Base-by-base conservation (phyloP, 345 rosid genomes). In the Citrus cavaleriei region DNA sequence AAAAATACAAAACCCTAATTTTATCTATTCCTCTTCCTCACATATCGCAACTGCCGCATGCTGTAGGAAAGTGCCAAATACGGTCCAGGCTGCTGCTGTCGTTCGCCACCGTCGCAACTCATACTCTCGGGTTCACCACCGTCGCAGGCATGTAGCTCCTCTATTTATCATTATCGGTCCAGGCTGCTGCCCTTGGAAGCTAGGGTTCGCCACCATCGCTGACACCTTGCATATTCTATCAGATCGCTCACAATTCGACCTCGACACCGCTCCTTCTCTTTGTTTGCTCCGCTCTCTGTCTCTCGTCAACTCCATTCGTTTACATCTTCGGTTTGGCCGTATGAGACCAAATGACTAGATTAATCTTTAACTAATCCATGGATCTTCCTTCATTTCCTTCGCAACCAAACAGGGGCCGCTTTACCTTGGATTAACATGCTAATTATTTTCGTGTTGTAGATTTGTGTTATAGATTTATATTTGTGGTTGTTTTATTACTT, bases 181-280 rank as follows among this genome's bases (percentile, higher is more conserved):
- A 34, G 1, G 35, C 1, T 4, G 35, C 35, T 5, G 6, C 35
- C 6, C 1, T 34, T 34, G 35, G 6, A 4, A 34, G 35, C 0
- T 34, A 34, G 35, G 35, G 35, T 34, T 34, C 6, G 6, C 35
- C 6, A 34, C 35, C 69, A 51, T 42, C 83, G 2, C 32, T 78
- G 7, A 9, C 85, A 8, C 78, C 88, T 4, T 92, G 98, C 73
- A 69, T 95, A 70, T 92, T 95, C 91, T 95, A 97, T 78, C 87
- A 87, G 82, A 93, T 90, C 63, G 87, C 87, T 61, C 85, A 83
- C 62, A 80, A 85, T 70, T 78, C 91, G 19, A 74, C 88, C 68
- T 70, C 89, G 62, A 87, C 94, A 21, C 65, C 81, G 72, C 89
- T 93, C 28, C 94, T 95, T 64, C 90, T 92, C 83, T 74, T 87